Base-by-base conservation (phyloP, 371 early-diverging fungal species). In the Batrachochytrium dendrobatidis region DNA sequence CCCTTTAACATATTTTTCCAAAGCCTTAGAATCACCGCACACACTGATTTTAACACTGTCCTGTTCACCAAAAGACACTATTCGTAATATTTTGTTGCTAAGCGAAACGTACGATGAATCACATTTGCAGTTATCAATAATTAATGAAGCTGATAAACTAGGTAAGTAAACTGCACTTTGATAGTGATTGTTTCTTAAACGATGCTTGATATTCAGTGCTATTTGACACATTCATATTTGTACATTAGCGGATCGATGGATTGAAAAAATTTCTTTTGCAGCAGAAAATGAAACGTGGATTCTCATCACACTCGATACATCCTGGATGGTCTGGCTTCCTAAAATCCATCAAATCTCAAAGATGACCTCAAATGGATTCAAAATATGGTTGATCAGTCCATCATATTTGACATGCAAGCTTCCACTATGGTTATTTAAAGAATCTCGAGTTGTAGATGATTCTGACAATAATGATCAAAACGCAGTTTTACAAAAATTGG, bases 231-330 rank as follows among this genome's bases (percentile, higher is more conserved):
- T n/a, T n/a, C n/a, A n/a, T n/a, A n/a, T n/a, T n/a, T n/a, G n/a
- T n/a, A n/a, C n/a, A n/a, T 20, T 53, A 57, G 57, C 24, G 6
- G 24, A 24, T 8, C 7, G 22, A 2, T 57, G 57, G 57, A 26
- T 46, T 4, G 20, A 57, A 24, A 57, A 57, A 49, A 22, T 57
- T 7, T 6, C 20, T 10, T 53, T 55, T 34, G 59, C 59, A 2
- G 55, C 55, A 5, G 43, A 6, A 12, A 55, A 53, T 25, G 60
- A 45, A 15, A 50, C 55, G 15, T 60, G 60, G 60, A 28, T 60
- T n/a, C 12, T 60, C 15, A 55, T 60, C 30, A 10, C 10, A 8
- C 7, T 55, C 8, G 60, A 60, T 30, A 12, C 22, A 33, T 60
- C 22, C 48, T 60, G 35, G 58, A 8, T 46, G 17, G 2, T 20